Evolutionary conservation across 257 asterid genomes (phyloP).

Genomic region (Lycium ferocissimum): DNA sequence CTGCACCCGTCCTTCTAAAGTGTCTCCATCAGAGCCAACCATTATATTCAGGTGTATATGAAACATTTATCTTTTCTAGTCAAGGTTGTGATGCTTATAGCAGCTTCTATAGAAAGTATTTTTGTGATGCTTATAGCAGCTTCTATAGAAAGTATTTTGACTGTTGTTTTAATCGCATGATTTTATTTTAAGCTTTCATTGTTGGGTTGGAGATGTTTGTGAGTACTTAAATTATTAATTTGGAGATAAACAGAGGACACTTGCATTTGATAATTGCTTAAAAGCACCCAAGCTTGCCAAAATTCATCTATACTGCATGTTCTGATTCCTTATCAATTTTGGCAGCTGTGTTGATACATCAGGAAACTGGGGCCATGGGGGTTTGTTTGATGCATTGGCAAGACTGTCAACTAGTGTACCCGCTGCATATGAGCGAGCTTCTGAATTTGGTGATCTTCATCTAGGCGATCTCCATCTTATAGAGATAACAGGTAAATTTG

Average conservation of each 20-base stretch:
- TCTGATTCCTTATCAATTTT: slow-evolving; percentile 31
- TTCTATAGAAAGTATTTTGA: background rate
- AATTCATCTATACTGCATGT: background rate
- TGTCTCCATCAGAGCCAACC: slow-evolving; percentile 67
- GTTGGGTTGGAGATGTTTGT: slow-evolving; percentile 3
- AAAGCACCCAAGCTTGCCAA: slow-evolving; percentile 7
- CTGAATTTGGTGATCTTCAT: slow-evolving; percentile 89
- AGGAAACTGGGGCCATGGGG: slow-evolving; percentile 97
- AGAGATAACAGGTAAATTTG: slow-evolving; percentile 63
- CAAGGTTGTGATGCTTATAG: background rate
- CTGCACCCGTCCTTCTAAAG: slow-evolving; percentile 78
- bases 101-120: slow-evolving; percentile 21
- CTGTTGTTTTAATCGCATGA: background rate
- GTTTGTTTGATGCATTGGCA: slow-evolving; percentile 83
- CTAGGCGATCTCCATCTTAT: slow-evolving; percentile 87
- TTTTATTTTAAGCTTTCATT: background rate
- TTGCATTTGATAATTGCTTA: background rate
- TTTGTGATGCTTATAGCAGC: slow-evolving; percentile 3
- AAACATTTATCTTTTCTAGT: background rate
- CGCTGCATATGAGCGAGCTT: slow-evolving; percentile 72
- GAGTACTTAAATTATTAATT: background rate
- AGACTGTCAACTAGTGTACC: slow-evolving; percentile 71
- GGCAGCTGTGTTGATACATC: slow-evolving; percentile 92
- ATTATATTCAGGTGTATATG: slow-evolving; percentile 71
- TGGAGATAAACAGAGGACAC: background rate